Base-by-base conservation (phyloP, 2,329 filamentous ascomycete species). In the Xylariales sp. region DNA sequence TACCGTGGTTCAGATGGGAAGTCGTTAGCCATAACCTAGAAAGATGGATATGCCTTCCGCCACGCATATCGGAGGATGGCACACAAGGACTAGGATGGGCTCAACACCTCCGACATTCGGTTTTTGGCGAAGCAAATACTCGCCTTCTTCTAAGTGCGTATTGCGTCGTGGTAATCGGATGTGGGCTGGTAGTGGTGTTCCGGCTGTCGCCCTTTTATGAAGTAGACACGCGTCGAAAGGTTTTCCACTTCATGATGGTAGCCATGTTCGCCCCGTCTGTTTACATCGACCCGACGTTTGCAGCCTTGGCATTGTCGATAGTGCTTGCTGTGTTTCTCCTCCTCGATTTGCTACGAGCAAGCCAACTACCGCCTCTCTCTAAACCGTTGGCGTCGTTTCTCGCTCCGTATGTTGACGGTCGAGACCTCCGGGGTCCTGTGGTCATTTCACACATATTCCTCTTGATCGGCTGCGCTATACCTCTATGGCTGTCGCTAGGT, bases 211-310 rank as follows among this genome's bases (percentile, higher is more conserved):
- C 80, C 3, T 70, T 87, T 37, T 90, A 86, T 51, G 90, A 96
- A 64, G 91, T 98, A 34, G 93, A 98, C 64, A 98, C 93, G 1
- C 80, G 93, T 37, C 82, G 93, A 38, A 98, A 98, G 63, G 87
- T 97, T 18, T 98, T 98, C 61, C 93, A 98, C 62, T 94, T 94
- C 52, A 95, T 91, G 76, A 97, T 97, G 86, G 91, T 97, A 6
- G 81, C 82, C 42, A 96, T 98, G 88, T 83, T 98, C 42, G 73
- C 97, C 2, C 90, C 93, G 0, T 81, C 87, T 1, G 86, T 84
- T 2, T 96, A 82, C 58, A 68, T 97, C 48, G 93, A 98, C 60
- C 91, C 93, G 1, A 74, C 83, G 29, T 97, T 88, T 61, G 82
- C 83, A 37, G 80, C 86, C 1, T 70, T 98, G 10, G 88, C 89